phyloP scores from a whole-genome alignment of 192 early-diverging fungal genomes.

The Mortierella antarctica region DNA sequence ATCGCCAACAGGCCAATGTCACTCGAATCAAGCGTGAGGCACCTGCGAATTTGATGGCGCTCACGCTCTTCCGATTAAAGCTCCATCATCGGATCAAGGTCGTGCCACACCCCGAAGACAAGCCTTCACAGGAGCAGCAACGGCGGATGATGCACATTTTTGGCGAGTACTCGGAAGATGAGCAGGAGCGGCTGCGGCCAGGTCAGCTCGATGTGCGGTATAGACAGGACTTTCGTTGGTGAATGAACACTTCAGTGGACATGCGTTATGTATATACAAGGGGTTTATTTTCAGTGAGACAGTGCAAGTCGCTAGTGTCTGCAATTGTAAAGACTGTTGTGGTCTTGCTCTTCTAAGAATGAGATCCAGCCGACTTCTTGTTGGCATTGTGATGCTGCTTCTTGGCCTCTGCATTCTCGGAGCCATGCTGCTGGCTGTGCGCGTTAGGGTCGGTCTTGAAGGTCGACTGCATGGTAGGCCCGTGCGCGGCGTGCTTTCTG shows the following conservation, averaged over 20 bases:
- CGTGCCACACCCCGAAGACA: slow-evolving; percentile 27
- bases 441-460: slow-evolving; percentile 17
- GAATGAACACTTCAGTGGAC: no score
- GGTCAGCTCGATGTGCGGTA: slow-evolving; percentile 14
- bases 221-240: background rate
- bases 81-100: slow-evolving; percentile 31
- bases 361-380: slow-evolving; percentile 15
- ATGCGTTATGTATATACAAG: no score
- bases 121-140: background rate
- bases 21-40: background rate
- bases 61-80: slow-evolving; percentile 20
- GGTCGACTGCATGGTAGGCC: slow-evolving; percentile 17
- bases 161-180: slow-evolving; percentile 27
- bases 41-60: slow-evolving; percentile 15
- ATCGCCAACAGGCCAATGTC: background rate
- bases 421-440: slow-evolving; percentile 10
- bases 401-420: slow-evolving; percentile 12
- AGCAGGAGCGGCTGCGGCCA: background rate
- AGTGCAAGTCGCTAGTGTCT: no score
- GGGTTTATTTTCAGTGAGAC: no score
- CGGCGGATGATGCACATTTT: slow-evolving; percentile 4
- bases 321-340: no score
- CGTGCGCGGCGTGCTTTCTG: background rate
- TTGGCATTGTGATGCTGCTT: background rate
- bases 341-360: background rate